Evolutionary conservation across 2,329 filamentous ascomycete genomes (phyloP), one percentile per base, ranked within the genome.

Genomic region (Talaromyces sp.): DNA sequence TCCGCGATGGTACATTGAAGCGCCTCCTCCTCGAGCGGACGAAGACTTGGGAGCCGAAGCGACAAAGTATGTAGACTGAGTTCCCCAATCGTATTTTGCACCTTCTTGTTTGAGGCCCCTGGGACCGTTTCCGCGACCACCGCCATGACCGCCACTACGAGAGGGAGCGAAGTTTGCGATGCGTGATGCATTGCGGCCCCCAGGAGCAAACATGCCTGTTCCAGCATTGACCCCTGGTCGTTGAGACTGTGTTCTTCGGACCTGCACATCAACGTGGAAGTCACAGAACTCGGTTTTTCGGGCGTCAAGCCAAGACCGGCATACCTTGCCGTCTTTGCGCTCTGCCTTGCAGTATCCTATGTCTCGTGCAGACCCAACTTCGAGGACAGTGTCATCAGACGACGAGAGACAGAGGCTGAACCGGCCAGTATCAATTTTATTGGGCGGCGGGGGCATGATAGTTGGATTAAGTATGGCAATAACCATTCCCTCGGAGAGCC

Each of bases 231-330:
- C 83, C 70, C 96, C 92, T 80, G 93, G 88, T 40, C 93, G 84
- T 0, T 83, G 81, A 10, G 85, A 81, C 33, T 85, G 82, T 71
- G 86, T 85, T 71, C 91, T 93, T 60, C 87, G 85, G 3, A 98
- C 79, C 30, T 91, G 89, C 30, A 91, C 81, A 68, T 96, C 92
- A 67, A 96, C 87, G 75, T 99, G 95, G 68, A 89, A 99, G 66
- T 96, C 92, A 77, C 95, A 99, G 72, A 90, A 91, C 68, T 96
- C 88, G 0, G 93, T 96, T 69, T 92, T 91, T 59, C 92, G 87
- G 66, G 85, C 87, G 74, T 99, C 94, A 63, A 99, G 83, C 95
- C 95, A 99, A 31, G 85, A 79, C 36, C 85, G 87, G 75, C 95
- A 99, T 54, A 84, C 79, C 61, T 90, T 84, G 44, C 95, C 94